Percentiles rank a stretch among this genome's conserved stretches.
phyloP scores from a whole-genome alignment of 768 basidiomycete species.

The Hygrocybe coccinea region DNA sequence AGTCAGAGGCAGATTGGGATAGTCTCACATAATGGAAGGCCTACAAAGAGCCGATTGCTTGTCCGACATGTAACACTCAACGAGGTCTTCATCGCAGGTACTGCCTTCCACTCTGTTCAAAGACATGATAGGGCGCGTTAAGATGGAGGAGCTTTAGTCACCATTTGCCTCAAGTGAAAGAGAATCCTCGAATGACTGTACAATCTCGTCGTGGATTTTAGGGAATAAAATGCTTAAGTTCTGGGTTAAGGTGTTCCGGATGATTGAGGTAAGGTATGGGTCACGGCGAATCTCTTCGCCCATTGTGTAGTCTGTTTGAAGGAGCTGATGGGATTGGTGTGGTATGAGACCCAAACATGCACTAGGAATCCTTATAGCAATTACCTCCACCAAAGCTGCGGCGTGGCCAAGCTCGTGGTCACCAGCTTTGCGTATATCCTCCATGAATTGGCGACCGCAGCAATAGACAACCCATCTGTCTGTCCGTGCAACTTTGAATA shows the following conservation, averaged over 20 bases:
- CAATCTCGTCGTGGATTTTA: conserved; percentile 44
- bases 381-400: conserved; percentile 26
- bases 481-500: conserved; percentile 26
- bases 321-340: conserved; percentile 15
- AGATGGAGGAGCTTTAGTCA: conserved; percentile 5
- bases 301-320: conserved; percentile 35
- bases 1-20: background rate
- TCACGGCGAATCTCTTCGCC: conserved; percentile 28
- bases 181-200: conserved; percentile 35
- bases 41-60: too few species aligned
- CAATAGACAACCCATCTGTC: conserved; percentile 31
- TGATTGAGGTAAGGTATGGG: conserved; percentile 36
- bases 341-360: too few species aligned
- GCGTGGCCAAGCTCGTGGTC: conserved; percentile 29
- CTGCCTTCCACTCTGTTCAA: conserved; percentile 8
- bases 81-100: conserved; percentile 10
- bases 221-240: conserved; percentile 32
- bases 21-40: too few species aligned
- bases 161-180: conserved; percentile 29
- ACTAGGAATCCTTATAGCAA: background rate
- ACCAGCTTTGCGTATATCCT: conserved; percentile 32
- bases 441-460: conserved; percentile 21
- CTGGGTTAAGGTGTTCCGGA: conserved; percentile 33
- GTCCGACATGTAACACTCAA: too few species aligned
- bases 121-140: background rate